Conservation (phyloP, 2,329 filamentous ascomycete species). For the Capronia coronata region DNA sequence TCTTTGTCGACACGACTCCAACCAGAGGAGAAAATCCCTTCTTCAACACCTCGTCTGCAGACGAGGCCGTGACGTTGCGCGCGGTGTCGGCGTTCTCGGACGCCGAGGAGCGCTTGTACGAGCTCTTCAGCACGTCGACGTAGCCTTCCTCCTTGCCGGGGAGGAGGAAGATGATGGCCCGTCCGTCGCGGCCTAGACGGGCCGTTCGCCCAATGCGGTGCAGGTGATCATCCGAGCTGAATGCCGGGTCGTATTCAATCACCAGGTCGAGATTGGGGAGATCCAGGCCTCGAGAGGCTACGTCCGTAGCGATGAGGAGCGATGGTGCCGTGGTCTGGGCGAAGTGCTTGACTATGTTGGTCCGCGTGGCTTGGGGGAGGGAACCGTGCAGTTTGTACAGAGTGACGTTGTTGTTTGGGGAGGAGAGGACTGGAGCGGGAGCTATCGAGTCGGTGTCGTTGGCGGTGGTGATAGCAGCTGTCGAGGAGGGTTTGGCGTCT, state of each 20-base stretch:
- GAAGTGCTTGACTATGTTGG: constrained; percentile 76
- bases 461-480: not conserved
- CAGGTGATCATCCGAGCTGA: constrained; percentile 85
- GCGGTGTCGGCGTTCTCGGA: constrained; percentile 51
- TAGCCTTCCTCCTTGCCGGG: constrained; percentile 92
- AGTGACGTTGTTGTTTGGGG: constrained; percentile 67
- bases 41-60: constrained; percentile 60
- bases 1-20: constrained; percentile 28
- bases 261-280: constrained; percentile 91
- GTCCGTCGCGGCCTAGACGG: constrained; percentile 79
- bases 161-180: constrained; percentile 81
- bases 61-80: constrained; percentile 49
- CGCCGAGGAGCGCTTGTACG: constrained; percentile 44
- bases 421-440: constrained; percentile 65
- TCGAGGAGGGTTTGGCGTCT: constrained; percentile 4
- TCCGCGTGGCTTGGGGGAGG: constrained; percentile 77
- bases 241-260: constrained; percentile 92
- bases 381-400: constrained; percentile 88
- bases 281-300: constrained; percentile 90
- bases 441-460: constrained; percentile 50
- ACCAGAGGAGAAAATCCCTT: constrained; percentile 54
- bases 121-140: constrained; percentile 67
- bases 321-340: constrained; percentile 65
- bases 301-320: constrained; percentile 87
- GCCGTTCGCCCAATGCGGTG: constrained; percentile 93